These are phyloP conservation scores for Lentinula guzmanii DNA, from an alignment of 768 basidiomycete genomes.

Conservation along the genomic window DNA sequence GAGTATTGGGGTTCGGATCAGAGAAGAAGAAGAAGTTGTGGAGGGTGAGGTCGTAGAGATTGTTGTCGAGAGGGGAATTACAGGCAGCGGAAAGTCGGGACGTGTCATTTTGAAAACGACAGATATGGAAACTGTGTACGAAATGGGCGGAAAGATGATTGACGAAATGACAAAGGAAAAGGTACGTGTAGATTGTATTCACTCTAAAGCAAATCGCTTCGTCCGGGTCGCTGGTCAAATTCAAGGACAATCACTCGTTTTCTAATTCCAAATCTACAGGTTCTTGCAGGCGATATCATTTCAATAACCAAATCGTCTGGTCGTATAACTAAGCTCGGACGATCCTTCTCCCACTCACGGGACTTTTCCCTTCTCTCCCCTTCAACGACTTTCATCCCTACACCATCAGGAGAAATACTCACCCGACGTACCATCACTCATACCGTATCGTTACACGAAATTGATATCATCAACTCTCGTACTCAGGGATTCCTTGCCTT, in stretches of 20 bases:
- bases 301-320: constrained; percentile 97
- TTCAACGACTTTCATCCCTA: constrained; percentile 71
- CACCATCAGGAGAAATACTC: constrained; percentile 97
- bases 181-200: background rate
- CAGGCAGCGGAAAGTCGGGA: constrained; percentile 96
- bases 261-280: constrained; percentile 19
- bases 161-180: constrained; percentile 97
- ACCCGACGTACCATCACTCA: constrained; percentile 97
- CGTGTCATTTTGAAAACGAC: constrained; percentile 97
- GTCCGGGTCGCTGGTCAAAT: too few species aligned
- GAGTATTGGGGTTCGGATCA: constrained; percentile 95
- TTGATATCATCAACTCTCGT: constrained; percentile 97
- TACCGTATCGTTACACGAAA: constrained; percentile 96
- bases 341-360: constrained; percentile 93
- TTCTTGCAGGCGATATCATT: constrained; percentile 90
- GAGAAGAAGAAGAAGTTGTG: constrained; percentile 95
- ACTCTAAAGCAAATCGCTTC: background rate
- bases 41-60: constrained; percentile 99
- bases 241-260: too few species aligned
- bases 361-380: constrained; percentile 41
- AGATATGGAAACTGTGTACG: constrained; percentile 99
- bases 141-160: constrained; percentile 98
- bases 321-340: constrained; percentile 91
- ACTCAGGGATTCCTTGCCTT: constrained; percentile 98
- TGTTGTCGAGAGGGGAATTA: constrained; percentile 94